These are phyloP conservation scores for Xylaria longipes DNA, from an alignment of 495 filamentous ascomycete genomes.

Conservation along the genomic window DNA sequence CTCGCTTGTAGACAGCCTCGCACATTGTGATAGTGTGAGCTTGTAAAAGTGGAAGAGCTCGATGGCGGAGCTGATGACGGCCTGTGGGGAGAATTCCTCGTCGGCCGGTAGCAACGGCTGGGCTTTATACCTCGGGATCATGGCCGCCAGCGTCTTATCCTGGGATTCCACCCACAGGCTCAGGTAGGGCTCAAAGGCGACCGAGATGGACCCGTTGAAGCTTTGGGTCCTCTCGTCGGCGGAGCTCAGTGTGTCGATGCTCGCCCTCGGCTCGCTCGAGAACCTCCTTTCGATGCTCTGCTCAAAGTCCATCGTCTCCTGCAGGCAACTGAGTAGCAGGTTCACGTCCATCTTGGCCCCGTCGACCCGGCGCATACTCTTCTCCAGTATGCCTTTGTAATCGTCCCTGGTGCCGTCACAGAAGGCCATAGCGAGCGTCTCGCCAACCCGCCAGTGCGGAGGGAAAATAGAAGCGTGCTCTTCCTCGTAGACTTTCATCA, in stretches of 20 bases:
- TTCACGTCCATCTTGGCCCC: conserved; percentile 91
- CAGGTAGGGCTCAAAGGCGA: conserved; percentile 96
- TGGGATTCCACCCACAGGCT: conserved; percentile 97
- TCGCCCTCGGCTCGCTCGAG: conserved; percentile 75
- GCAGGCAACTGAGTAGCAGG: conserved; percentile 85
- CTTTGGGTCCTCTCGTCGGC: conserved; percentile 75
- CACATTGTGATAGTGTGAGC: conserved; percentile 87
- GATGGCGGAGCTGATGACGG: conserved; percentile 91
- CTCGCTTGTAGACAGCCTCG: conserved; percentile 89
- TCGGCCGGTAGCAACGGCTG: conserved; percentile 81
- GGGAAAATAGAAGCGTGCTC: conserved; percentile 93
- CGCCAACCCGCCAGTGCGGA: conserved; percentile 84
- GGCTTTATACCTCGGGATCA: conserved; percentile 88
- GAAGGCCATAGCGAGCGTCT: conserved; percentile 88
- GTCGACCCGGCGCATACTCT: conserved; percentile 77
- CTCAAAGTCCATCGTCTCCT: conserved; percentile 97
- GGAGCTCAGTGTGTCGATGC: conserved; percentile 89
- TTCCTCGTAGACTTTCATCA: conserved; percentile 94
- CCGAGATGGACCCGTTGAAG: conserved; percentile 92
- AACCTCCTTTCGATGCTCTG: conserved; percentile 88
- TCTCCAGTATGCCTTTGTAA: conserved; percentile 89
- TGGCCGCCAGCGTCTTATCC: conserved; percentile 82
- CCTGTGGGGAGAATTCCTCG: conserved; percentile 89
- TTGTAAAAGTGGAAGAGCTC: conserved; percentile 98
- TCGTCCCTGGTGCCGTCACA: conserved; percentile 96